Evolutionary conservation across 441 rosid genomes (phyloP), one percentile per base, ranked within the genome.

Genomic region (Raphanus hybrid): DNA sequence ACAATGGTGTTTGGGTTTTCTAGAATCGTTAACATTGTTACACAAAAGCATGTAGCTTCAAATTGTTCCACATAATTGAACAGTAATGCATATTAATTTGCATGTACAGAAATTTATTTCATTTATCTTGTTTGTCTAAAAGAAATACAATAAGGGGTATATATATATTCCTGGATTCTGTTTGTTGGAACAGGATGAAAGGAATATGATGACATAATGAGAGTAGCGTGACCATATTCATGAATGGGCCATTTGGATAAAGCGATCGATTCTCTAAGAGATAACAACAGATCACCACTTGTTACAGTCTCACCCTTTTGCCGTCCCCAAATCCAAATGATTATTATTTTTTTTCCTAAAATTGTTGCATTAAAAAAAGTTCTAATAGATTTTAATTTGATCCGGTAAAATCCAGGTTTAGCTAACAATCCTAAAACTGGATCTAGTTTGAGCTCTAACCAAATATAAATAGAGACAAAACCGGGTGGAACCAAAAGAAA

Each of bases 131-230:
- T 15, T 35, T 64, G 0, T 20, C 62, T 14, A 6, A 26, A 55
- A 32, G 4, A 35, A 14, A 54, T 27, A 11, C 10, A 41, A 4
- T 41, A 15, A 39, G 45, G 26, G 37, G 7, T 32, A 23, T 39
- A 41, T 10, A 39, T 50, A 5, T 50, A 50, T 50, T 50, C 1
- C 18, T 26, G 6, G 77, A 78, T 73, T 67, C 65, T 73, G 4
- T 60, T 39, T 73, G 65, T 61, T 78, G 74, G 78, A 67, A 78
- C 67, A 78, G 55, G 77, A 72, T 61, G 74, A 78, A 65, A 45
- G 23, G 74, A 78, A 78, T 73, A 78, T 66, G 77, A 78, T 67
- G 81, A 78, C 55, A 71, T 14, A 77, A 12, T 66, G 69, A 77
- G 55, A 65, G 29, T 60, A 37, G 37, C 29, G 81, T 78, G 69